Percentiles rank a stretch among this genome's conserved stretches.
Evolutionary conservation across 495 filamentous ascomycete species (phyloP).

Genomic region (Pseudomonodictys pantanalensis): DNA sequence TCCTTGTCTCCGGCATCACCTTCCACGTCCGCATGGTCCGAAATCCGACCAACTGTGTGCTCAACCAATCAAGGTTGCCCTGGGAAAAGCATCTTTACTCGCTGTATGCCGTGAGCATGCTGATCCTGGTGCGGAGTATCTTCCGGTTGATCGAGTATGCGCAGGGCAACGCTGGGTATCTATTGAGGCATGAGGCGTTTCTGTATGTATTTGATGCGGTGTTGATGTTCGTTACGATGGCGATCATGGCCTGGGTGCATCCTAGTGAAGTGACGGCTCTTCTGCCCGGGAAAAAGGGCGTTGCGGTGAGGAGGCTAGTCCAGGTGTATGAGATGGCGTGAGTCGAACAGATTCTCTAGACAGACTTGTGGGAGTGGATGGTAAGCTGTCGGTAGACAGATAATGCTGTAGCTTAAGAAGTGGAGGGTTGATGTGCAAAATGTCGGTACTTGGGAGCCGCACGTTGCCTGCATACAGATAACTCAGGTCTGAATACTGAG

Average conservation of each 20-base stretch:
- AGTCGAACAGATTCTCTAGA: no score
- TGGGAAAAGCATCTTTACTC: conserved; percentile 54
- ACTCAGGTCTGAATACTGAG: no score
- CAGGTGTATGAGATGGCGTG: background rate
- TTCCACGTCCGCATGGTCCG: conserved; percentile 41
- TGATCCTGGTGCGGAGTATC: conserved; percentile 60
- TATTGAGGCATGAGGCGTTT: conserved; percentile 56
- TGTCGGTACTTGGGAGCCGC: no score
- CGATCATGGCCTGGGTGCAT: conserved; percentile 37
- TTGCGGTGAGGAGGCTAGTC: background rate
- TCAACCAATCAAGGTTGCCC: conserved; percentile 19
- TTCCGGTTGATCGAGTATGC: conserved; percentile 63
- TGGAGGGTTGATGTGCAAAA: no score
- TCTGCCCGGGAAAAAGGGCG: background rate
- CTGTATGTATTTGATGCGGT: conserved; percentile 69
- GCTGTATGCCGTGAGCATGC: conserved; percentile 51
- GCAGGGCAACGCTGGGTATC: conserved; percentile 52
- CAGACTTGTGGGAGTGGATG: no score
- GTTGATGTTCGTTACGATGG: conserved; percentile 50
- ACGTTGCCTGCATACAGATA: no score
- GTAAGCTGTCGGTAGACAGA: no score
- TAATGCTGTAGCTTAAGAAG: no score
- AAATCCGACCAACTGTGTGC: conserved; percentile 16
- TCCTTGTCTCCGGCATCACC: conserved; percentile 40
- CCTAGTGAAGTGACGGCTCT: conserved; percentile 35